A percentile compares a stretch with the other conserved stretches of the same genome.
Conservation (phyloP, 768 basidiomycete genomes). For the Rhodotorula paludigena region DNA sequence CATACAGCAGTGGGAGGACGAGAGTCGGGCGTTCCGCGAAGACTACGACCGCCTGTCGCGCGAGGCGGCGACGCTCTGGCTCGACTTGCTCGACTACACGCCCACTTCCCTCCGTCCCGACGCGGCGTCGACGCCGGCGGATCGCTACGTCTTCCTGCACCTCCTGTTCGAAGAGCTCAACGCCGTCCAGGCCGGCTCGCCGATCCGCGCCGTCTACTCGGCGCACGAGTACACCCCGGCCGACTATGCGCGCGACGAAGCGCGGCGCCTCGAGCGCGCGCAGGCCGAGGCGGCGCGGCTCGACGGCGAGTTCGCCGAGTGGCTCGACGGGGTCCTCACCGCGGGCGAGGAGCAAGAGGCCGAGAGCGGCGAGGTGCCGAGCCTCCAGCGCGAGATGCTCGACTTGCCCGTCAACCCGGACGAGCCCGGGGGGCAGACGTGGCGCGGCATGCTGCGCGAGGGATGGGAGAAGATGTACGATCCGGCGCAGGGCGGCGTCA, state of each 20-base stretch:
- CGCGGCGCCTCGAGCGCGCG: too few species aligned
- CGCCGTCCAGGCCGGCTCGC: background rate
- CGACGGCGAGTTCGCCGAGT: background rate
- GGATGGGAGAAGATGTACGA: conserved; percentile 2
- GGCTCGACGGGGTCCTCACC: background rate
- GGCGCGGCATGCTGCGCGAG: background rate
- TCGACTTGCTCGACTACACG: background rate
- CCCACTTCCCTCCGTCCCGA: background rate
- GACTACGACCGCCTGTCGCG: background rate
- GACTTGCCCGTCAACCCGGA: background rate
- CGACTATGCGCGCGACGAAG: background rate
- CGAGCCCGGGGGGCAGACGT: background rate
- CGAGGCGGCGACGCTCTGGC: background rate
- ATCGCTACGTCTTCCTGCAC: background rate
- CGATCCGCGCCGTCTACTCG: background rate
- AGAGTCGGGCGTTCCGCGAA: background rate
- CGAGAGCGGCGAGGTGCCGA: background rate
- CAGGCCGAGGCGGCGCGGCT: background rate
- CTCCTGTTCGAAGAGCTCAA: background rate
- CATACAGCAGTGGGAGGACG: background rate
- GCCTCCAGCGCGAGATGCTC: background rate
- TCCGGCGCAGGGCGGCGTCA: background rate
- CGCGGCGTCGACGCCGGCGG: background rate
- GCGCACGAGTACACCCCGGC: background rate
- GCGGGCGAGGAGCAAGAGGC: background rate